Evolutionary conservation across 202 grass and related monocot genomes (phyloP), one percentile per base, ranked within the genome.

Genomic region (Panicum hallii): DNA sequence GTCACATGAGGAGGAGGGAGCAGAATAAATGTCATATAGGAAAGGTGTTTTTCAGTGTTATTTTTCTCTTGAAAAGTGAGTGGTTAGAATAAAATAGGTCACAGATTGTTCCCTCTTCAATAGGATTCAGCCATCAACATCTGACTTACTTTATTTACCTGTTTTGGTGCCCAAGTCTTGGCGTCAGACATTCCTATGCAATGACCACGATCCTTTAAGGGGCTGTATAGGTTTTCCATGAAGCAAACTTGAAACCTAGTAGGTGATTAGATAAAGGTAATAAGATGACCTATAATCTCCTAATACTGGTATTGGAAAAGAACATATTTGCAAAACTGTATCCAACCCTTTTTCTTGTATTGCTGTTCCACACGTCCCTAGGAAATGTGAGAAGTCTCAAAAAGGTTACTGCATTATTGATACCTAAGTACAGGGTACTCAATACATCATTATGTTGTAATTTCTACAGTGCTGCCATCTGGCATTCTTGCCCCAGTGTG

Each of bases 391-490:
- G 48, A 8, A n/a, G 47, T 66, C 71, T 55, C 32, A 26, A 52
- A 55, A 65, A 67, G 34, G 3, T n/a, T 34, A 83, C n/a, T 42
- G 8, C 8, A 48, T 22, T 6, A 16, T 45, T 47, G 22, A 34
- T 58, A 36, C 30, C 9, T 46, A 47, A 61, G 56, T 61, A 74
- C 8, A 22, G 11, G 38, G 30, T 15, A 11, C 34, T 67, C 32
- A 42, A 65, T 67, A 49, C 82, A 67, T 43, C 13, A 48, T 70
- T 70, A 75, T 32, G 41, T n/a, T 84, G 23, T 56, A 3, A 32
- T 46, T 65, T 15, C 41, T 86, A 23, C 16, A 9, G 32, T 55
- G 6, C 41, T 86, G 47, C 36, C 36, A 46, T 80, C 36, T 75
- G n/a, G 15, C 34, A 48, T 67, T 14, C 19, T 45, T 67, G 1